Evolutionary conservation across 2,329 filamentous ascomycete genomes (phyloP).

Genomic region (Tolypocladium guangdongense): DNA sequence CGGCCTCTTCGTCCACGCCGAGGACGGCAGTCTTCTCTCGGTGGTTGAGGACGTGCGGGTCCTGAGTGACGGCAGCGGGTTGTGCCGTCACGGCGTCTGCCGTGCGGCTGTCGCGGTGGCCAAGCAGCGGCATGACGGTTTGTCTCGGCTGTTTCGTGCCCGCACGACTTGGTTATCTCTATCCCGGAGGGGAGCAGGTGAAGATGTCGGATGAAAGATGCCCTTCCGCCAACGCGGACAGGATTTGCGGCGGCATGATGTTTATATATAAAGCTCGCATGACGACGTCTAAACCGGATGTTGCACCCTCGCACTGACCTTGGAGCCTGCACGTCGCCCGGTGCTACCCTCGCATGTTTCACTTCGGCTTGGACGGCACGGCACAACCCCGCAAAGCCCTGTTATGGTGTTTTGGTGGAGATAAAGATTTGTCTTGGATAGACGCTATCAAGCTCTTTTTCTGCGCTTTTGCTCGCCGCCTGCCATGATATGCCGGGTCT

Average conservation of each 20-base stretch:
- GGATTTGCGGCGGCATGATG: not conserved
- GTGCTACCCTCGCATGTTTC: not conserved
- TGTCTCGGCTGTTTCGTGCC: not conserved
- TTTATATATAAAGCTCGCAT: no score
- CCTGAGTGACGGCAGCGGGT: not conserved
- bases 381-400: not conserved
- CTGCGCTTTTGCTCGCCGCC: not conserved
- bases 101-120: not conserved
- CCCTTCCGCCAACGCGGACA: not conserved
- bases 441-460: not conserved
- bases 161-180: not conserved
- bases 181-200: not conserved
- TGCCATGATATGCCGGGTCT: not conserved
- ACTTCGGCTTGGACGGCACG: not conserved
- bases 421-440: not conserved
- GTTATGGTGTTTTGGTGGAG: not conserved
- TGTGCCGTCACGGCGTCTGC: not conserved
- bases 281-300: no score
- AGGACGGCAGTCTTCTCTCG: slow-evolving; percentile 2
- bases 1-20: slow-evolving; percentile 6
- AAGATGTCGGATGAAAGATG: not conserved
- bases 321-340: not conserved
- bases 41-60: not conserved
- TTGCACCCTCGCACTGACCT: no score
- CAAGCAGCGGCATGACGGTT: not conserved